Evolutionary conservation across 306 rosid species (phyloP), one percentile per base, ranked within the genome.

Genomic region (Psophocarpus tetragonolobus): DNA sequence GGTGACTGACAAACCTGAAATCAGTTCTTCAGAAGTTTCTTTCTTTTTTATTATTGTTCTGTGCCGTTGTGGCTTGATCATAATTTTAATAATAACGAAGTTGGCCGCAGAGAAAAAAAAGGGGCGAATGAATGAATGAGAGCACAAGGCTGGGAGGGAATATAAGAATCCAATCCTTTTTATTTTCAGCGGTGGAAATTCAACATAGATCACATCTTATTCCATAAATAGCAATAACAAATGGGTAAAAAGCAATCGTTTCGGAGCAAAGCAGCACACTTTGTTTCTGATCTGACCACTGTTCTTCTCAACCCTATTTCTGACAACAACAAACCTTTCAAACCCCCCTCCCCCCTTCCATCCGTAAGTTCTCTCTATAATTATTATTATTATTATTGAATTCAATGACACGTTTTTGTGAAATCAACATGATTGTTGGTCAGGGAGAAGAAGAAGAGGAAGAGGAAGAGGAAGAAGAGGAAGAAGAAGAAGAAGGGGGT

Each of bases 241-340:
- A 73, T 94, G 97, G 97, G 93, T 54, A 87, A 86, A 83, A 87
- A 82, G 70, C 91, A 87, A 76, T 89, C 95, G 0, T 75, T 94
- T 39, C 88, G 95, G 78, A 88, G 89, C 85, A 92, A 85, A 88
- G 97, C 97, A 50, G 92, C 75, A 10, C 89, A 89, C 86, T 72
- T 94, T 26, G 97, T 94, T 11, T 90, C 98, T 65, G 98, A 94
- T 83, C 81, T 94, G 83, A 89, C 97, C 80, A 94, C 97, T 53
- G 93, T 87, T 58, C 78, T 94, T 14, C 97, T 94, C 80, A 94
- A 94, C 70, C 97, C 97, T 27, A 92, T 92, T 53, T 92, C 98
- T 44, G 97, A 94, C 51, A 53, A 29, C 72, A 71, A 20, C 71
- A 73, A 75, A 91, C 86, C 68, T 83, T 92, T 73, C 42, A 80